Evolutionary conservation across 768 basidiomycete species (phyloP).

Genomic region (Panaeolus cyanescens): DNA sequence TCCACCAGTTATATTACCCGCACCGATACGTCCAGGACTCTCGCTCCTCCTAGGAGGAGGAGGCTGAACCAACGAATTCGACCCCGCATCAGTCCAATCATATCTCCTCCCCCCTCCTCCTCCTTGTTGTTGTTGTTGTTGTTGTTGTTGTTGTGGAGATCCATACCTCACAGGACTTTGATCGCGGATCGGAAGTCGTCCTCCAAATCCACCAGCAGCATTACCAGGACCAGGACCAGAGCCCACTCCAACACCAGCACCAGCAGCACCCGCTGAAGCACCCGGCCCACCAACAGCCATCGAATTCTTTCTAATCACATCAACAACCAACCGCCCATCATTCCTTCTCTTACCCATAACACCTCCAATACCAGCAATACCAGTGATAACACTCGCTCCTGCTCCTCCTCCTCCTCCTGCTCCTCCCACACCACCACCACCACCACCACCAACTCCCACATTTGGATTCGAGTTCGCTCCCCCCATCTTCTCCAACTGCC

Average conservation of each 20-base stretch:
- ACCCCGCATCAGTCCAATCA: not conserved
- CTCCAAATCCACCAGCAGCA: not conserved
- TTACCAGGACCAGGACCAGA: not conserved
- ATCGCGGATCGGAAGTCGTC: not conserved
- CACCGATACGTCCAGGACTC: not conserved
- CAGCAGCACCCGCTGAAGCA: not conserved
- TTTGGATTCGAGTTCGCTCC: conserved; percentile 5
- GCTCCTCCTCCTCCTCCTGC: not conserved
- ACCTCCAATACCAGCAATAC: not conserved
- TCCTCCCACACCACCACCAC: not conserved
- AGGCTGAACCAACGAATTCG: not conserved
- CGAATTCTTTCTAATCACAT: conserved; percentile 56
- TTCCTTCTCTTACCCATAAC: conserved; percentile 10
- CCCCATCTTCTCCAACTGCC: conserved; percentile 6
- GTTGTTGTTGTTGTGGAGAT: not conserved
- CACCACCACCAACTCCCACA: conserved; percentile 10
- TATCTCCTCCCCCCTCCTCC: too few species aligned
- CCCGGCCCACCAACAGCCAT: not conserved
- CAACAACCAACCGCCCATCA: conserved; percentile 50
- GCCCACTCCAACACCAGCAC: not conserved
- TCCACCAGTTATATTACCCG: too few species aligned
- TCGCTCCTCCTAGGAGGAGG: not conserved
- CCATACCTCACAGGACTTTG: not conserved
- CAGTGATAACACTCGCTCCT: not conserved
- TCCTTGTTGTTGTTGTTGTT: not conserved